phyloP scores from a whole-genome alignment of 2,329 filamentous ascomycete genomes.

The Bipolaris sorokiniana region DNA sequence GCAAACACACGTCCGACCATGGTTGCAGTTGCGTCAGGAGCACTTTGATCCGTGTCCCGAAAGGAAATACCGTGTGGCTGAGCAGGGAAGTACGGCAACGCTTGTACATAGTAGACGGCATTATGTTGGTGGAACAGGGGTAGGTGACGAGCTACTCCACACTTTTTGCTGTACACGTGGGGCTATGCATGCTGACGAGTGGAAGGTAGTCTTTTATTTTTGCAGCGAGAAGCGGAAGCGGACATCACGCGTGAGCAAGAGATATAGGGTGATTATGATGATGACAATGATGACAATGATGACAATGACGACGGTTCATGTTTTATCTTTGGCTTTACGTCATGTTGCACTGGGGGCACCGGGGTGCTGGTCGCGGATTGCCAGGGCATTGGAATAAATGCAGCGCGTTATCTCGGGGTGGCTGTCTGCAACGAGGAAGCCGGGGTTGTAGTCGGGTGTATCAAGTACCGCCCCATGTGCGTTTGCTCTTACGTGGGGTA shows the following conservation, averaged over 20 bases:
- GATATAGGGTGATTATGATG: not conserved
- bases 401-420: not conserved
- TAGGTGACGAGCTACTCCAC: not conserved
- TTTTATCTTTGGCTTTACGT: not conserved
- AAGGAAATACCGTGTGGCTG: not conserved
- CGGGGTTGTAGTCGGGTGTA: constrained; percentile 6
- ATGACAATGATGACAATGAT: not conserved
- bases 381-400: not conserved
- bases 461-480: no score
- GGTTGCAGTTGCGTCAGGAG: not conserved
- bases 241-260: constrained; percentile 1
- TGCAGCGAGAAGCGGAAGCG: not conserved
- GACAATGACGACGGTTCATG: not conserved
- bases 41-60: not conserved
- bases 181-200: not conserved
- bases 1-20: not conserved
- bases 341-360: not conserved
- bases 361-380: not conserved
- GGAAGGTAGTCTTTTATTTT: not conserved
- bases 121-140: not conserved
- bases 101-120: not conserved
- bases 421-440: constrained; percentile 11
- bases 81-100: not conserved
- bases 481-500: no score
- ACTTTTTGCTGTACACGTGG: not conserved